These are phyloP conservation scores for Stentor coeruleus DNA, from an alignment of 73 alveolate genomes.

Conservation along the genomic window DNA sequence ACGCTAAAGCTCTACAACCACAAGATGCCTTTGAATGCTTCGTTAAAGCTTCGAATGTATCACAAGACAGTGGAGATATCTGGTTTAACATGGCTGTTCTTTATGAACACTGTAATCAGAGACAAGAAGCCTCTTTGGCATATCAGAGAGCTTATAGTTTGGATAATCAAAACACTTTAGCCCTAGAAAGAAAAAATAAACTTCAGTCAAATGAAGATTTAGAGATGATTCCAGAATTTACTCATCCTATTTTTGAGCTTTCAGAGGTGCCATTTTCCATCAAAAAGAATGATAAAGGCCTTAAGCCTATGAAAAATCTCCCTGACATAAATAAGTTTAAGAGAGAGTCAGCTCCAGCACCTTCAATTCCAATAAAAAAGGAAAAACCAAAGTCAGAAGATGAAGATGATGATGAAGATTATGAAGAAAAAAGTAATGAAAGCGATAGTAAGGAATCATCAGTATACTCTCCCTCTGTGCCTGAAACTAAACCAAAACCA, in stretches of 20 bases:
- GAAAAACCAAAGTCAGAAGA: too few species aligned
- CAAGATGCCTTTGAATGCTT: conserved; percentile 67
- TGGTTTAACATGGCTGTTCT: conserved; percentile 68
- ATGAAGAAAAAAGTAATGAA: conserved; percentile 9
- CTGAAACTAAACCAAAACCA: conserved; percentile 4
- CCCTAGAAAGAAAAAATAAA: conserved; percentile 13
- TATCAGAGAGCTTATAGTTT: conserved; percentile 33
- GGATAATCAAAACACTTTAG: conserved; percentile 4
- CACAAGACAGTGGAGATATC: conserved; percentile 48
- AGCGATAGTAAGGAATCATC: not conserved
- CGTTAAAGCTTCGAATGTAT: conserved; percentile 50
- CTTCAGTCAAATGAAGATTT: not conserved
- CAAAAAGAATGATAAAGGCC: conserved; percentile 15
- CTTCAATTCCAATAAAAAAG: not conserved
- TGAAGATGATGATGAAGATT: not conserved
- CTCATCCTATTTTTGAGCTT: conserved; percentile 3
- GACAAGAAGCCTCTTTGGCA: conserved; percentile 64
- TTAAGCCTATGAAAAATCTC: conserved; percentile 16
- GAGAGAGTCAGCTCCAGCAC: not conserved
- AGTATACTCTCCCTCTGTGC: not conserved
- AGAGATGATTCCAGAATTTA: conserved; percentile 8
- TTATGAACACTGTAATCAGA: conserved; percentile 68
- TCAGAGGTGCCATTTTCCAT: conserved; percentile 16
- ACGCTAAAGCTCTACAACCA: conserved; percentile 39
- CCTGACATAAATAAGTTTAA: conserved; percentile 13